Percentiles rank a stretch among this genome's conserved stretches.
Evolutionary conservation across 495 filamentous ascomycete genomes (phyloP).

Genomic region (Daldinia bambusicola): DNA sequence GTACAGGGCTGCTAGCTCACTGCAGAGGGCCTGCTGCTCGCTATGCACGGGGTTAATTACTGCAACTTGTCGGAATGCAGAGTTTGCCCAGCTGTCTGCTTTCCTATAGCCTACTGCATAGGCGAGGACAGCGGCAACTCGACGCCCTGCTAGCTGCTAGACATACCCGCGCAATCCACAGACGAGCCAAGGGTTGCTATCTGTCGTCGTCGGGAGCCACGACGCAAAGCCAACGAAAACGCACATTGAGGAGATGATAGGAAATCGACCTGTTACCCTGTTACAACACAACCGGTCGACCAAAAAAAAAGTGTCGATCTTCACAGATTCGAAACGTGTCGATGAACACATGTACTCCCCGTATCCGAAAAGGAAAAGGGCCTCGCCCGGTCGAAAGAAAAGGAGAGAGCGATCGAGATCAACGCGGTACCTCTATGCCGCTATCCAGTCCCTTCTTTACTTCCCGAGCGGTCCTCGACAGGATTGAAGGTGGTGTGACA

Average conservation of each 20-base stretch:
- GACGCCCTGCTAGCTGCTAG: constrained; percentile 17
- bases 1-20: constrained; percentile 28
- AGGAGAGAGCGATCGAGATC: neutral
- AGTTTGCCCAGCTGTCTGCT: constrained; percentile 6
- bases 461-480: constrained; percentile 9
- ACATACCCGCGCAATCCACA: constrained; percentile 27
- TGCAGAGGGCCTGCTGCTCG: constrained; percentile 24
- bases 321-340: constrained; percentile 14
- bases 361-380: constrained; percentile 26
- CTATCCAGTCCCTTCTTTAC: neutral
- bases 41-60: constrained; percentile 31
- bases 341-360: constrained; percentile 14
- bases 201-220: constrained; percentile 35
- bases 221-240: constrained; percentile 42
- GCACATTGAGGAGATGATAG: constrained; percentile 31
- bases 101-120: constrained; percentile 22
- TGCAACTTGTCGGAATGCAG: constrained; percentile 34
- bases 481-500: constrained; percentile 31
- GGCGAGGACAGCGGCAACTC: constrained; percentile 22
- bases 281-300: constrained; percentile 25
- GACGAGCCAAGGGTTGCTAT: constrained; percentile 25
- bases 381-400: constrained; percentile 2
- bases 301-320: constrained; percentile 12
- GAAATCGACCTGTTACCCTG: constrained; percentile 12
- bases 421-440: neutral